phyloP scores from a whole-genome alignment of 2,329 filamentous ascomycete genomes.

The Claviceps digitariae region DNA sequence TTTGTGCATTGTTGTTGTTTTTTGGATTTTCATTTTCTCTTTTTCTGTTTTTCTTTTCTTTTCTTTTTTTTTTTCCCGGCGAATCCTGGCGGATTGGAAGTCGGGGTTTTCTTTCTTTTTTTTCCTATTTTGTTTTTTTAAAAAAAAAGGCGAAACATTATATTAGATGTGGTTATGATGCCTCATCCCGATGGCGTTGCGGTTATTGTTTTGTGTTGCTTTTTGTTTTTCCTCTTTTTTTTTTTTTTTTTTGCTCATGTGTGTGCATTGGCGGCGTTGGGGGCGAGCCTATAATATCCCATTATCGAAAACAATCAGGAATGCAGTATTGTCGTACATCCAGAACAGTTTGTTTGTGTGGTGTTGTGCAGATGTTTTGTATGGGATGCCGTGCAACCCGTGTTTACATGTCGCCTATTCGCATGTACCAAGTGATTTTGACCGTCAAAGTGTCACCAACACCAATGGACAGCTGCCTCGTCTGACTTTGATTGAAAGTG shows the following conservation, averaged over 20 bases:
- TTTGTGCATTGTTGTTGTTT: neutral
- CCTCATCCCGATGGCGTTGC: neutral
- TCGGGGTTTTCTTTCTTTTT: neutral
- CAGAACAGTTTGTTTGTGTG: neutral
- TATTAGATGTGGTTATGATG: neutral
- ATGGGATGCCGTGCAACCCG: neutral
- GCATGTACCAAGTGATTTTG: neutral
- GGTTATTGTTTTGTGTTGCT: neutral
- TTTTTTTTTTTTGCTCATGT: neutral
- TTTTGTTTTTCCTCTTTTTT: neutral
- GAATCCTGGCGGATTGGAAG: neutral
- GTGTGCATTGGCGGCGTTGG: neutral
- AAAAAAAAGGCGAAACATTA: neutral
- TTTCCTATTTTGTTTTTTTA: neutral
- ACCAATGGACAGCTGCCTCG: neutral
- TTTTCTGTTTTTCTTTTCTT: too few relatives aligned
- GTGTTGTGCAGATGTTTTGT: neutral
- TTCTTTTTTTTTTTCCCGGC: neutral
- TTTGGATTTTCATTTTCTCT: neutral
- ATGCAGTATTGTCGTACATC: neutral
- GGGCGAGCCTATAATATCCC: slow-evolving; percentile 2
- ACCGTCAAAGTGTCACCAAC: neutral
- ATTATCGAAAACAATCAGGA: neutral
- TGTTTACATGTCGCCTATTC: neutral
- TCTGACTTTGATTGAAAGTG: neutral